These are phyloP conservation scores for Mycena sp. DNA, from an alignment of 1,284 basidiomycete genomes.

Conservation along the genomic window DNA sequence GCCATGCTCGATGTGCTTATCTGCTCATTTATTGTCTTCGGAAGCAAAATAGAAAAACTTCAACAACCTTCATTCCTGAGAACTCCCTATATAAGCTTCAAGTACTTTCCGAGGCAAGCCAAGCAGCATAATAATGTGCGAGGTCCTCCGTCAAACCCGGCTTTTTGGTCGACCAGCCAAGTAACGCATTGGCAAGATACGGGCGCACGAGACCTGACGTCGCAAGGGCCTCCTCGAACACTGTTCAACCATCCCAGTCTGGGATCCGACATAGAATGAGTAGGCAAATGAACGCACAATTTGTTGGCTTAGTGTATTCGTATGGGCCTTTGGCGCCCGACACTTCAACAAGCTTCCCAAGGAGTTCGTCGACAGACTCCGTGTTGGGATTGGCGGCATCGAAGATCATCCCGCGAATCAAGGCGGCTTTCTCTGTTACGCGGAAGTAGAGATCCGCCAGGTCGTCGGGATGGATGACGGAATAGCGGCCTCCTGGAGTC, in stretches of 20 bases:
- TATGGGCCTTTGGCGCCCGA: constrained; percentile 48
- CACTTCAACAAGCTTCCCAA: constrained; percentile 52
- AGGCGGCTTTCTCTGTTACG: constrained; percentile 51
- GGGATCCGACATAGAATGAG: constrained; percentile 24
- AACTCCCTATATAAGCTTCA: too few relatives aligned
- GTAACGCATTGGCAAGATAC: constrained; percentile 53
- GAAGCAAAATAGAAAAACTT: too few relatives aligned
- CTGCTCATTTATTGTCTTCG: too few relatives aligned
- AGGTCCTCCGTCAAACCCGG: constrained; percentile 54
- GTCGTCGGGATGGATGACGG: constrained; percentile 61
- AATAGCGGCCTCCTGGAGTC: constrained; percentile 49
- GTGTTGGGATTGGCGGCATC: constrained; percentile 57
- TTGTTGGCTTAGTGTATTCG: constrained; percentile 43
- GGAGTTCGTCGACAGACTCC: constrained; percentile 53
- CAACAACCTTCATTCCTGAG: too few relatives aligned
- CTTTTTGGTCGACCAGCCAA: constrained; percentile 59
- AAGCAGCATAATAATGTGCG: too few relatives aligned
- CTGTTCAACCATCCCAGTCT: constrained; percentile 16
- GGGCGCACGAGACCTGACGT: constrained; percentile 49
- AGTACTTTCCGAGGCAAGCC: too few relatives aligned
- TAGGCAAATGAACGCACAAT: constrained; percentile 50
- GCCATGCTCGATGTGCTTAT: too few relatives aligned
- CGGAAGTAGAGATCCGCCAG: constrained; percentile 58
- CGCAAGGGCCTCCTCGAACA: constrained; percentile 45
- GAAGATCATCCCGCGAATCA: constrained; percentile 54